phyloP scores from a whole-genome alignment of 202 grass and related monocot species.

The Zoysia matrella region DNA sequence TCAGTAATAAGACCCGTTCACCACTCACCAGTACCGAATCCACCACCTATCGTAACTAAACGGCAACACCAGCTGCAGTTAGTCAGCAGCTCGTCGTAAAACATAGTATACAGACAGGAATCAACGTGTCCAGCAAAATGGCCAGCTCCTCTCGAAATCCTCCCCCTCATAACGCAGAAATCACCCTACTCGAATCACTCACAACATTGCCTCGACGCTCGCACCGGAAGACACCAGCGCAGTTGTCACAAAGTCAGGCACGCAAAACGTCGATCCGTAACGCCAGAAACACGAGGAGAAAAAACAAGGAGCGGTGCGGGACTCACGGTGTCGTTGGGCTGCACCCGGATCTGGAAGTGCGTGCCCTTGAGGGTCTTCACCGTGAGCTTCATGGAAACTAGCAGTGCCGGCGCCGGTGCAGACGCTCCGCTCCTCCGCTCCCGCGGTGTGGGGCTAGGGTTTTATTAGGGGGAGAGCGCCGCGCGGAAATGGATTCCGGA shows the following conservation, averaged over 20 bases:
- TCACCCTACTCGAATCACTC: neutral
- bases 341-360: conserved; percentile 89
- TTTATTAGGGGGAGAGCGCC: conserved; percentile 26
- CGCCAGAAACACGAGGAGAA: neutral
- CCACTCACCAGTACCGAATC: neutral
- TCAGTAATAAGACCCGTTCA: neutral
- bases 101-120: neutral
- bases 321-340: conserved; percentile 76
- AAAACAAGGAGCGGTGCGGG: neutral
- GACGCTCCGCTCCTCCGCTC: conserved; percentile 7
- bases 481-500: conserved; percentile 26
- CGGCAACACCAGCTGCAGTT: neutral
- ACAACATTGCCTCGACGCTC: neutral
- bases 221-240: neutral
- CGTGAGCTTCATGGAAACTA: conserved; percentile 73
- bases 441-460: conserved; percentile 44
- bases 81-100: neutral
- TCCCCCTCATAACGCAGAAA: neutral
- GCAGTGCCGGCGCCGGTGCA: neutral
- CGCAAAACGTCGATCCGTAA: neutral
- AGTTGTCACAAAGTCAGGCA: neutral
- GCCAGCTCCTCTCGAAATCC: neutral
- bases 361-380: conserved; percentile 94
- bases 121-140: neutral
- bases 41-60: neutral